A percentile compares a stretch with the other conserved stretches of the same genome.
These are phyloP conservation scores for Centaurea solstitialis DNA, from an alignment of 129 eudicot species.

Conservation along the genomic window DNA sequence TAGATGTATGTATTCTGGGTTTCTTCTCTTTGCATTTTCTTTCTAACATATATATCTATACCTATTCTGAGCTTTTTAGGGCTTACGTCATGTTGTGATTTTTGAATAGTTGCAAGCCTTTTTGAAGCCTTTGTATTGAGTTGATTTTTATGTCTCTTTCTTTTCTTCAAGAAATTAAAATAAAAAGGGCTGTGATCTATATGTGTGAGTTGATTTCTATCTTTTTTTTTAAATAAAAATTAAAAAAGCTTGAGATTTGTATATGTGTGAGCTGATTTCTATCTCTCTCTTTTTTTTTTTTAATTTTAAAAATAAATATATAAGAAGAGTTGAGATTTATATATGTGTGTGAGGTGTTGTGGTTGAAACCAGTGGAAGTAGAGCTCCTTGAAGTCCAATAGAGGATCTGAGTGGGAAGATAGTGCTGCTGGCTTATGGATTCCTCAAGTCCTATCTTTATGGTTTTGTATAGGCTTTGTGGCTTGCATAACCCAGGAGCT, in stretches of 20 bases:
- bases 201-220: not conserved
- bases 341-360: not conserved
- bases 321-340: not conserved
- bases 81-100: constrained; percentile 20
- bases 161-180: too few species aligned
- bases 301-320: not conserved
- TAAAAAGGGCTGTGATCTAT: too few species aligned
- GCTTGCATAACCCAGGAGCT: constrained; percentile 79
- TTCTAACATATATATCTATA: not conserved
- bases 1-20: not conserved
- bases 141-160: too few species aligned
- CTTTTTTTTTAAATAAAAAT: not conserved
- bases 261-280: not conserved
- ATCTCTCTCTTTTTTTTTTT: not conserved
- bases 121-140: not conserved
- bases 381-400: constrained; percentile 88
- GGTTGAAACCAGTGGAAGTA: constrained; percentile 28
- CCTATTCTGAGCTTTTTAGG: not conserved
- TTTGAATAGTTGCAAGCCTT: not conserved
- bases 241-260: too few species aligned
- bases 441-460: constrained; percentile 52
- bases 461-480: constrained; percentile 46
- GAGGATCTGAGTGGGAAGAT: constrained; percentile 52
- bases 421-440: constrained; percentile 71
- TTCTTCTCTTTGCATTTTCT: not conserved